phyloP scores from a whole-genome alignment of 1,139 yeast genomes.

The Debaryomyces robertsiae region DNA sequence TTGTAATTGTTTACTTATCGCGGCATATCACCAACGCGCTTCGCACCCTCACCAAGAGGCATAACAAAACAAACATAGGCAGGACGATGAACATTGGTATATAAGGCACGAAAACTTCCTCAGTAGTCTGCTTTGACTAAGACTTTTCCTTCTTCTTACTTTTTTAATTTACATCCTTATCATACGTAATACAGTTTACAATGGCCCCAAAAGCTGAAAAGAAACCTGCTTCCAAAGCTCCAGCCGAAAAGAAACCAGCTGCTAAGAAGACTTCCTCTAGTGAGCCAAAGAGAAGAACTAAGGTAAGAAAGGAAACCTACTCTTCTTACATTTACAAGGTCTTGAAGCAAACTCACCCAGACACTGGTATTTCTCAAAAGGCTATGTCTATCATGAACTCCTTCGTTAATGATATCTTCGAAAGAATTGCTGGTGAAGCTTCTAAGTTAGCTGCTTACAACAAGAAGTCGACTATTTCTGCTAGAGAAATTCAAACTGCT shows the following conservation, averaged over 20 bases:
- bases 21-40: conserved; percentile 6
- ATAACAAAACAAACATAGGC: conserved; percentile 5
- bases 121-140: neutral
- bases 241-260: conserved; percentile 94
- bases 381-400: conserved; percentile 99
- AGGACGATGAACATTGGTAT: neutral
- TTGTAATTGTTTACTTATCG: conserved; percentile 1
- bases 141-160: neutral
- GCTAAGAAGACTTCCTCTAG: conserved; percentile 92
- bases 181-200: conserved; percentile 30
- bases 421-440: conserved; percentile 96
- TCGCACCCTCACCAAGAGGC: neutral
- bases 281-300: conserved; percentile 90
- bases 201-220: conserved; percentile 99
- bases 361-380: conserved; percentile 98
- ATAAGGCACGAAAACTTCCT: conserved; percentile 4
- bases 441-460: conserved; percentile 99
- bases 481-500: conserved; percentile 99
- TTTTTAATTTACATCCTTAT: neutral
- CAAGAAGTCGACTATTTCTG: conserved; percentile 98
- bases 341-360: conserved; percentile 98
- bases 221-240: conserved; percentile 98
- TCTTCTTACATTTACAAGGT: conserved; percentile 98
- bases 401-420: conserved; percentile 93
- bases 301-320: conserved; percentile 98